These are phyloP conservation scores for Helminthosporium solani DNA, from an alignment of 2,329 filamentous ascomycete species.

Conservation along the genomic window DNA sequence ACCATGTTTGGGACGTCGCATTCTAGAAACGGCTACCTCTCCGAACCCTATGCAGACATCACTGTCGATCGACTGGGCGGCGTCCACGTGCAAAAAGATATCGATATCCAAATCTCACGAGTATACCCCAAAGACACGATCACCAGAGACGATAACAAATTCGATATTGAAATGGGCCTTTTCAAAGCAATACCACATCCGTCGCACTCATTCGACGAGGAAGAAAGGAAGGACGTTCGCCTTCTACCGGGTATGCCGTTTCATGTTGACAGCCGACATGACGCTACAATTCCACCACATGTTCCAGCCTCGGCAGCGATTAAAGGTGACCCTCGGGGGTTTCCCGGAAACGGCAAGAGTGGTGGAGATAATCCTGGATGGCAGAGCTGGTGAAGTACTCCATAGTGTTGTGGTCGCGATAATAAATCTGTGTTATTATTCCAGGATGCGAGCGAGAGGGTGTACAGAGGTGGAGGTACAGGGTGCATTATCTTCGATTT, in stretches of 20 bases:
- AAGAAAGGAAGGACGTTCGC: neutral
- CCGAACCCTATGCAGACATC: conserved; percentile 21
- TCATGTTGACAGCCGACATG: too few relatives aligned
- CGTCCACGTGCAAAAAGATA: conserved; percentile 19
- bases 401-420: too few relatives aligned
- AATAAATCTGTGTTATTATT: too few relatives aligned
- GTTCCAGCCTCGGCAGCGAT: too few relatives aligned
- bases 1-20: conserved; percentile 11
- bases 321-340: too few relatives aligned
- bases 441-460: too few relatives aligned
- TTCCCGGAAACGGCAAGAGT: too few relatives aligned
- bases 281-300: too few relatives aligned
- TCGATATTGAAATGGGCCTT: conserved; percentile 27
- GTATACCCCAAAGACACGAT: conserved; percentile 15
- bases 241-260: neutral
- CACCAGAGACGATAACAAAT: conserved; percentile 19
- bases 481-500: too few relatives aligned
- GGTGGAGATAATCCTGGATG: too few relatives aligned
- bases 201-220: neutral
- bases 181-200: conserved; percentile 7
- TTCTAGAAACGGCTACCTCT: conserved; percentile 23
- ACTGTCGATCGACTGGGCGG: conserved; percentile 26
- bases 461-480: too few relatives aligned
- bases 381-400: too few relatives aligned
- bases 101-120: conserved; percentile 9